Conservation (phyloP, 2,329 filamentous ascomycete genomes). For the Fusarium pseudocircinatum region DNA sequence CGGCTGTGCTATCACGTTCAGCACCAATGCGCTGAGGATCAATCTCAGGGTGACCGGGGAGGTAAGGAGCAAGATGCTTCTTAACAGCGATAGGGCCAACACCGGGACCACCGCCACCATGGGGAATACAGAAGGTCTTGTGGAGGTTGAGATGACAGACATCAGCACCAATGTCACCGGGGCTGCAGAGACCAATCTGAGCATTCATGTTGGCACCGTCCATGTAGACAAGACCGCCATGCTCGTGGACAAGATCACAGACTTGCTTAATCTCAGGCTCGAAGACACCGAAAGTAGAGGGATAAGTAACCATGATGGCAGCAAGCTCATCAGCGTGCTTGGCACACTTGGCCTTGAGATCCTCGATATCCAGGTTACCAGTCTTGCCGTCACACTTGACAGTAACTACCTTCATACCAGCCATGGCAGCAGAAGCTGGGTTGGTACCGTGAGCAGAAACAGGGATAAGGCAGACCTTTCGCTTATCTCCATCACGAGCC, state of each 20-base stretch:
- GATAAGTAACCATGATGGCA: slow-evolving; percentile 97
- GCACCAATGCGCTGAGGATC: slow-evolving; percentile 44
- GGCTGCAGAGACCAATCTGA: slow-evolving; percentile 93
- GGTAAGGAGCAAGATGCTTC: slow-evolving; percentile 77
- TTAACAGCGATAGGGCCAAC: slow-evolving; percentile 95
- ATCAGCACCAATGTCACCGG: slow-evolving; percentile 95
- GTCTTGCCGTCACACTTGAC: slow-evolving; percentile 89
- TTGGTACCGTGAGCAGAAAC: slow-evolving; percentile 97
- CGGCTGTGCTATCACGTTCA: slow-evolving; percentile 64
- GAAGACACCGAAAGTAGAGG: slow-evolving; percentile 93
- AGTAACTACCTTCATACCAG: slow-evolving; percentile 91
- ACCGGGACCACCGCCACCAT: slow-evolving; percentile 92
- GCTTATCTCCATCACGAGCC: slow-evolving; percentile 64
- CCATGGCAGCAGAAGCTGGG: slow-evolving; percentile 94
- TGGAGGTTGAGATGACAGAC: slow-evolving; percentile 97
- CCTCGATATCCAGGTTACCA: slow-evolving; percentile 87
- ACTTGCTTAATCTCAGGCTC: slow-evolving; percentile 89
- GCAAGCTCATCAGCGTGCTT: slow-evolving; percentile 87
- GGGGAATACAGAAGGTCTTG: slow-evolving; percentile 99
- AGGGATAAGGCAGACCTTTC: slow-evolving; percentile 93
- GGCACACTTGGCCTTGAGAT: slow-evolving; percentile 89
- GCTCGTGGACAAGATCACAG: slow-evolving; percentile 83
- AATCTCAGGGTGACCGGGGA: slow-evolving; percentile 52
- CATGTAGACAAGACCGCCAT: slow-evolving; percentile 98
- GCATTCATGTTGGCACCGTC: slow-evolving; percentile 99